These are phyloP conservation scores for Petasospora rhodanensis DNA, from an alignment of 1,139 yeast species.

Conservation along the genomic window DNA sequence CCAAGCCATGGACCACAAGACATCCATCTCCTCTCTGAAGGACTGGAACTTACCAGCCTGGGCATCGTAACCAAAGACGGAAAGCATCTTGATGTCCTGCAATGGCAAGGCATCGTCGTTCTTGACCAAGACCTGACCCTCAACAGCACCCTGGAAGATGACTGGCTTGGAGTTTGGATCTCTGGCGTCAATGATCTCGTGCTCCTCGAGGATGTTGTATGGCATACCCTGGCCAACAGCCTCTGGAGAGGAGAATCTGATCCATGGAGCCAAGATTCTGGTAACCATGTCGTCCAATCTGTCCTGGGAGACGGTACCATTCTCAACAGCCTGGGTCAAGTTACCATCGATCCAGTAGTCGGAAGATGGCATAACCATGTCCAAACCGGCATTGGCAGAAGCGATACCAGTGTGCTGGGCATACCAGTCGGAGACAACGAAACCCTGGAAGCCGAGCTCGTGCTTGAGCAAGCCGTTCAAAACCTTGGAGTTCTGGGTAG, in stretches of 20 bases:
- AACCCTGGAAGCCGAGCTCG: conserved; percentile 63
- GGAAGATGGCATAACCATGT: conserved; percentile 67
- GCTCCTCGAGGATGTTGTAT: conserved; percentile 40
- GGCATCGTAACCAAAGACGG: conserved; percentile 47
- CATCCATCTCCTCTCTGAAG: no score
- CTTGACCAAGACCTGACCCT: conserved; percentile 10
- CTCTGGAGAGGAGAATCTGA: conserved; percentile 5
- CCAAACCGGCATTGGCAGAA: conserved; percentile 55
- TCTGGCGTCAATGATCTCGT: conserved; percentile 40
- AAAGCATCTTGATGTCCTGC: conserved; percentile 42
- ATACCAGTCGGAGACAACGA: conserved; percentile 62
- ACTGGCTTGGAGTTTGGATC: conserved; percentile 24
- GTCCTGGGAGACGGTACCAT: conserved; percentile 46
- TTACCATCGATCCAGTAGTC: conserved; percentile 51
- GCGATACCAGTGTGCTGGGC: conserved; percentile 56
- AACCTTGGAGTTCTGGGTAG: conserved; percentile 60
- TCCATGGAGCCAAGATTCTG: conserved; percentile 7
- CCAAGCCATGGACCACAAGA: no score
- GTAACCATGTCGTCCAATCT: conserved; percentile 59
- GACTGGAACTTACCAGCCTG: conserved; percentile 38
- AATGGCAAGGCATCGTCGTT: conserved; percentile 10
- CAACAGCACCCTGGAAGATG: conserved; percentile 41
- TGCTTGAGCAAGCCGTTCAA: conserved; percentile 52
- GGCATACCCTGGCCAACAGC: conserved; percentile 11
- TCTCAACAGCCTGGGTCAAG: conserved; percentile 47